These are phyloP conservation scores for Carnegiea gigantea DNA, from an alignment of 179 eudicot species.

Conservation along the genomic window DNA sequence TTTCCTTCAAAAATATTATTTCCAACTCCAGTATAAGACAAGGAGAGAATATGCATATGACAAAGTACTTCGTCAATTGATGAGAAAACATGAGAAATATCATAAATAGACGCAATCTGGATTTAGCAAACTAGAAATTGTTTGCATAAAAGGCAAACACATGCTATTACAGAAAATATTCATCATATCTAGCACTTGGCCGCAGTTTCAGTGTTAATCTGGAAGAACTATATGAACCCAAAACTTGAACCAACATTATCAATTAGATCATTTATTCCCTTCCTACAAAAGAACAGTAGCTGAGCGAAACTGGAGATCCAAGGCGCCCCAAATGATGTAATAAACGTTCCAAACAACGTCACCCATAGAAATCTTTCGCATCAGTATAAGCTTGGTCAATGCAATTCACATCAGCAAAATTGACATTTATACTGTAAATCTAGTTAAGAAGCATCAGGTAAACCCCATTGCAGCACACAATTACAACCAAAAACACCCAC, in stretches of 20 bases:
- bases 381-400: constrained; percentile 14
- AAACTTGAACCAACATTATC: not conserved
- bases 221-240: not conserved
- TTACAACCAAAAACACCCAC: not conserved
- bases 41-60: too few species aligned
- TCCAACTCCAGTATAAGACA: too few species aligned
- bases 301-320: not conserved
- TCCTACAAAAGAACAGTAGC: not conserved
- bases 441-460: not conserved
- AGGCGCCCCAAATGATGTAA: not conserved
- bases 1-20: too few species aligned
- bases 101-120: too few species aligned
- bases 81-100: too few species aligned
- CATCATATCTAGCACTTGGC: too few species aligned
- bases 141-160: too few species aligned
- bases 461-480: not conserved
- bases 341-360: not conserved
- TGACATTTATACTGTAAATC: constrained; percentile 6
- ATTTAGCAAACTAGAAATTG: too few species aligned
- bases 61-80: too few species aligned
- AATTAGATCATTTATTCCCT: not conserved
- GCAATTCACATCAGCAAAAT: constrained; percentile 8
- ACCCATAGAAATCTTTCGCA: not conserved
- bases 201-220: not conserved
- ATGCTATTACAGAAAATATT: too few species aligned